Conservation (phyloP, 495 filamentous ascomycete species). For the Tuber umbilicatum region DNA sequence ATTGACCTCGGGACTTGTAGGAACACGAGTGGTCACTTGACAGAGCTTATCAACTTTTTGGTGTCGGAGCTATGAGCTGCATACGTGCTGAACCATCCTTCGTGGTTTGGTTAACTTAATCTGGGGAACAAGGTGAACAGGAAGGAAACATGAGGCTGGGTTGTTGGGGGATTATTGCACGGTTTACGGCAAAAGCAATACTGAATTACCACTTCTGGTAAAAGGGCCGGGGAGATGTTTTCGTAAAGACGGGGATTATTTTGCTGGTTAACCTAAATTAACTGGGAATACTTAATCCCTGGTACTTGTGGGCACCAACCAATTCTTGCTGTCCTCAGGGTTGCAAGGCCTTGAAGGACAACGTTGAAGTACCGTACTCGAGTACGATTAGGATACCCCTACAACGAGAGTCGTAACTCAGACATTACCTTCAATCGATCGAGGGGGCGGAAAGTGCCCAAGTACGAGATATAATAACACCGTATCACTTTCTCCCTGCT, state of each 20-base stretch:
- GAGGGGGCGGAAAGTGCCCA: background rate
- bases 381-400: background rate
- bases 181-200: background rate
- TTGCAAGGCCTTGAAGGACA: background rate
- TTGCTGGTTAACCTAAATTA: too few species aligned
- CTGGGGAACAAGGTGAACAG: background rate
- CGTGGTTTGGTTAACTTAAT: background rate
- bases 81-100: background rate
- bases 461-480: background rate
- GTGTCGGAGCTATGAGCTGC: background rate
- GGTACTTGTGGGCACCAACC: too few species aligned
- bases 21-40: background rate
- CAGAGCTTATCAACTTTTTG: background rate
- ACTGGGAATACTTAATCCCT: too few species aligned
- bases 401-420: background rate
- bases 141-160: background rate
- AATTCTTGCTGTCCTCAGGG: background rate
- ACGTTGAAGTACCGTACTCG: background rate
- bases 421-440: background rate
- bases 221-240: too few species aligned
- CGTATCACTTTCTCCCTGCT: background rate
- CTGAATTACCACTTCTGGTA: background rate
- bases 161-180: background rate
- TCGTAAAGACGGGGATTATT: too few species aligned
- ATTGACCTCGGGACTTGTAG: background rate